Conservation (phyloP, 2,329 filamentous ascomycete genomes). For the Colletotrichum truncatum region DNA sequence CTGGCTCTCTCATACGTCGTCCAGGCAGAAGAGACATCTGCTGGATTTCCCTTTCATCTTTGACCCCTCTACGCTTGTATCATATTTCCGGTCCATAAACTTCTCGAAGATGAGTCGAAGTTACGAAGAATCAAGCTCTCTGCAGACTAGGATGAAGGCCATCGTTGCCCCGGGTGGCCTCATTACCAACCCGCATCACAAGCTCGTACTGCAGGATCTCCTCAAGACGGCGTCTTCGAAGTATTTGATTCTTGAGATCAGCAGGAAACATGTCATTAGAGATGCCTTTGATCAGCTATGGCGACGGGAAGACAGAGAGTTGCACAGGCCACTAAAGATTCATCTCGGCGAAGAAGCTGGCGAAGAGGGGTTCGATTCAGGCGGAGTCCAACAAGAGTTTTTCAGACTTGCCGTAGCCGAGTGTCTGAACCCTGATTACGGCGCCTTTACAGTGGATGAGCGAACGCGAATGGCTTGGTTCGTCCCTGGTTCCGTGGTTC, state of each 20-base stretch:
- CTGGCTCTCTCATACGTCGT: conserved; percentile 71
- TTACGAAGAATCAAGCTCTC: conserved; percentile 74
- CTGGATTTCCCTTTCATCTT: conserved; percentile 87
- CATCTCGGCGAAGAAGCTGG: conserved; percentile 83
- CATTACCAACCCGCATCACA: conserved; percentile 66
- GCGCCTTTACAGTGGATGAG: conserved; percentile 81
- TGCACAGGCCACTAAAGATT: conserved; percentile 88
- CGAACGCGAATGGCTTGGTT: conserved; percentile 89
- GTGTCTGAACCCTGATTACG: conserved; percentile 80
- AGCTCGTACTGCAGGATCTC: conserved; percentile 68
- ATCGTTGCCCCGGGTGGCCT: conserved; percentile 64
- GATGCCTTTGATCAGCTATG: conserved; percentile 90
- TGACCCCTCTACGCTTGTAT: conserved; percentile 74
- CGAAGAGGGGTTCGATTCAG: conserved; percentile 91
- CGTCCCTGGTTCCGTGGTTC: conserved; percentile 81
- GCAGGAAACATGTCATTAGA: conserved; percentile 72
- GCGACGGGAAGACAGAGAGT: conserved; percentile 82
- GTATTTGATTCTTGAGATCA: conserved; percentile 76
- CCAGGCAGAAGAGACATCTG: conserved; percentile 75
- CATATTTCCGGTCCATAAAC: conserved; percentile 89
- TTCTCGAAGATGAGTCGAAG: conserved; percentile 85
- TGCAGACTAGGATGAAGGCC: conserved; percentile 64
- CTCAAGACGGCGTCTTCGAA: conserved; percentile 74
- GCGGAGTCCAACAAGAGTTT: conserved; percentile 96
- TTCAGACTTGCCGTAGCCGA: conserved; percentile 86